Conservation (phyloP, 805 yeast species). For the Monosporozyma yasuniensis region DNA sequence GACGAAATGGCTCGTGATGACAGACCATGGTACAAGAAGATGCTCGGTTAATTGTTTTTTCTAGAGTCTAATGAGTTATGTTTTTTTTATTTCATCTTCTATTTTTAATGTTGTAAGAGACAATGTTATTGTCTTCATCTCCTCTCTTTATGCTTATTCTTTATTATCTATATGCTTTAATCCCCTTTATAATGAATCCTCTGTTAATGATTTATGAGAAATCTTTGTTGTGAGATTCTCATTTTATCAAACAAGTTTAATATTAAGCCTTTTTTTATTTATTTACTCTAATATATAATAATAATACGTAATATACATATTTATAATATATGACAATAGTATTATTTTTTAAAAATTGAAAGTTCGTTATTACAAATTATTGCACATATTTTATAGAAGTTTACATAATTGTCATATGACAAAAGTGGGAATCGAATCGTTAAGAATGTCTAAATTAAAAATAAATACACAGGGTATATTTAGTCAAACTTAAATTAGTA, state of each 20-base stretch:
- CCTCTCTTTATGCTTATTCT: background rate
- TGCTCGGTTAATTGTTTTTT: background rate
- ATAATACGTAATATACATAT: too few relatives aligned
- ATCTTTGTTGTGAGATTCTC: background rate
- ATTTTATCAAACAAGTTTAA: background rate
- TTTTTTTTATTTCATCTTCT: background rate
- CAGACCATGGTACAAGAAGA: constrained; percentile 15
- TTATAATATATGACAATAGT: too few relatives aligned
- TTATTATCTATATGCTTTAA: background rate
- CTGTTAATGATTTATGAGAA: background rate
- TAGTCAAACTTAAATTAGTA: constrained; percentile 3
- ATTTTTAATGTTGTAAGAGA: background rate
- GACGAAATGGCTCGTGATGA: constrained; percentile 21
- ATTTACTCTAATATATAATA: too few relatives aligned
- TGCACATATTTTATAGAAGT: too few relatives aligned
- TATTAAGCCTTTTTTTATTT: too few relatives aligned
- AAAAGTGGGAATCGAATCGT: background rate
- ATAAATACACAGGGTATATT: background rate
- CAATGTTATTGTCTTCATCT: background rate
- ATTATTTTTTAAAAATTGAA: too few relatives aligned
- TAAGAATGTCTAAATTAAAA: background rate
- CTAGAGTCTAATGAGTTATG: background rate
- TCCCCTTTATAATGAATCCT: background rate
- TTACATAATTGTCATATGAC: background rate
- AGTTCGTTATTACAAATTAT: background rate